phyloP scores from a whole-genome alignment of 2,329 filamentous ascomycete species.

The Colletotrichum tanaceti region DNA sequence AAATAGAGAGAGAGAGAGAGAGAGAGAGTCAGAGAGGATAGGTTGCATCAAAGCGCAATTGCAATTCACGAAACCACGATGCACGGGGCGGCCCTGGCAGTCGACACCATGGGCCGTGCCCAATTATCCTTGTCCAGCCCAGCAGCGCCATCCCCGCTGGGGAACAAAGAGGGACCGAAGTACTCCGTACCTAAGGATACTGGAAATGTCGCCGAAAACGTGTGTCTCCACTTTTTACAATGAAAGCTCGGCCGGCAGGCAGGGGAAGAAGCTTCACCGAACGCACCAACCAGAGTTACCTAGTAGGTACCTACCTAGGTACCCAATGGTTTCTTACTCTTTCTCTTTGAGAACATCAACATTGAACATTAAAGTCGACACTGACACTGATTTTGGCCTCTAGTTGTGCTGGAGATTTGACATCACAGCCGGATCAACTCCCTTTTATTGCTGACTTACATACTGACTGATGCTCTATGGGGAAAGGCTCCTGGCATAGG shows the following conservation, averaged over 20 bases:
- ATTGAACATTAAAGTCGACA: too few species aligned
- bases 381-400: background rate
- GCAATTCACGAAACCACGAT: conserved; percentile 38
- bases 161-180: background rate
- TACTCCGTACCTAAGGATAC: too few species aligned
- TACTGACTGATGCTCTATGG: too few species aligned
- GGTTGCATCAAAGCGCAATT: conserved; percentile 7
- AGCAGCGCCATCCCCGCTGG: conserved; percentile 10
- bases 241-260: conserved; percentile 15
- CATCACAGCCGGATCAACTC: too few species aligned
- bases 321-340: background rate
- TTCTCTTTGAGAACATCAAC: background rate
- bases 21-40: conserved; percentile 6
- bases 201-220: conserved; percentile 25
- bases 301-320: too few species aligned
- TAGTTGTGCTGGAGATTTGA: too few species aligned
- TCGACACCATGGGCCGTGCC: too few species aligned
- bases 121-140: background rate
- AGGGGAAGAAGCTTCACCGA: conserved; percentile 18
- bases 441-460: too few species aligned
- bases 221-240: background rate
- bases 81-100: conserved; percentile 24
- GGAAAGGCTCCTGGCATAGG: background rate
- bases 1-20: background rate
- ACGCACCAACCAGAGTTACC: background rate